A percentile compares a stretch with the other conserved stretches of the same genome.
Evolutionary conservation across 352 stramenopile species (phyloP).

Genomic region (Globisporangium echinulatum): DNA sequence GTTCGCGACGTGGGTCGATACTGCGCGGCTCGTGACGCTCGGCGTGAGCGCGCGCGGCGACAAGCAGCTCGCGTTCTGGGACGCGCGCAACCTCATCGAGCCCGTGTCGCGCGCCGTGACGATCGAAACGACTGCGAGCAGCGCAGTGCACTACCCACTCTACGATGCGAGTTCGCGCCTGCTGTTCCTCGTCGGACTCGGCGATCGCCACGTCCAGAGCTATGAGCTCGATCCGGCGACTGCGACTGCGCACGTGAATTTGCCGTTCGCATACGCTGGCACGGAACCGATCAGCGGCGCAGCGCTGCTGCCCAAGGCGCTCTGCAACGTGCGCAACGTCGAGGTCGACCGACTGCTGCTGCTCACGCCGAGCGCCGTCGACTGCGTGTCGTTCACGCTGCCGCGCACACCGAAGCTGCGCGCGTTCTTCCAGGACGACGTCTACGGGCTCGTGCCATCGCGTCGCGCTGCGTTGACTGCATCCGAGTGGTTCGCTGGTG

Average conservation of each 20-base stretch:
- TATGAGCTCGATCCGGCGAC: conserved; percentile 49
- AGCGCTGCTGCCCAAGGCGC: conserved; percentile 50
- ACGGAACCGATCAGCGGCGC: conserved; percentile 46
- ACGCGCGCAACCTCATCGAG: conserved; percentile 64
- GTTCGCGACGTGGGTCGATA: conserved; percentile 54
- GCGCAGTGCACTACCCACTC: conserved; percentile 45
- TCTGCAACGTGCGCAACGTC: conserved; percentile 60
- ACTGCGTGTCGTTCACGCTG: conserved; percentile 60
- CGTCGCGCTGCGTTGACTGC: conserved; percentile 25
- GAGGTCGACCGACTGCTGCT: conserved; percentile 64
- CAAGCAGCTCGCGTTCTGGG: conserved; percentile 68
- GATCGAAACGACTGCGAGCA: conserved; percentile 32
- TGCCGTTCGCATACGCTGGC: conserved; percentile 52
- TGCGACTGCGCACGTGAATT: conserved; percentile 43
- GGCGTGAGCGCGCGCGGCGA: conserved; percentile 55
- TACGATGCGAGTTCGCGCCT: conserved; percentile 64
- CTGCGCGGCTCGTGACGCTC: conserved; percentile 40
- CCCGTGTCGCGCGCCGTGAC: conserved; percentile 32
- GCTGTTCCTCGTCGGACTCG: conserved; percentile 61
- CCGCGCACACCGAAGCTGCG: conserved; percentile 60
- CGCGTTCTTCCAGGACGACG: conserved; percentile 77
- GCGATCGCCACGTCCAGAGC: conserved; percentile 67
- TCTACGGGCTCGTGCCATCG: conserved; percentile 41
- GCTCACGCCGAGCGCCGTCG: conserved; percentile 39
- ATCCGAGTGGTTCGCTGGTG: conserved; percentile 51